Conservation (phyloP, 805 yeast genomes). For the Kregervanrija fluxuum region DNA sequence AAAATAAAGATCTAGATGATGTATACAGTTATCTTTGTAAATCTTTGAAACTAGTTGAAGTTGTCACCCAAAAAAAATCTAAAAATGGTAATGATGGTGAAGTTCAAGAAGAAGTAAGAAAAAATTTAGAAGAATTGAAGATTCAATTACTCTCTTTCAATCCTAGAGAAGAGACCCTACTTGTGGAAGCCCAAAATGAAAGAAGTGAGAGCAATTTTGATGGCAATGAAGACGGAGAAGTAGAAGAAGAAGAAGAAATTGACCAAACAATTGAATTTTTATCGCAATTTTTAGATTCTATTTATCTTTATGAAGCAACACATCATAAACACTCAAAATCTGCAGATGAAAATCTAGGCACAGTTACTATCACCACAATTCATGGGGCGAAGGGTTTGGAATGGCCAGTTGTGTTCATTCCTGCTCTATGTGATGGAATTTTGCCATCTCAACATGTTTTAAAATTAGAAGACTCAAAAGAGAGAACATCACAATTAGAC, state of each 20-base stretch:
- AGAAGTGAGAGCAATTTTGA: slow-evolving; percentile 2
- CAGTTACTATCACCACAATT: slow-evolving; percentile 58
- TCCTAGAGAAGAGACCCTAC: slow-evolving; percentile 17
- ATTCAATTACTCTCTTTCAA: slow-evolving; percentile 22
- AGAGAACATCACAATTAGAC: slow-evolving; percentile 29
- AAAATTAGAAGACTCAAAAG: slow-evolving; percentile 20
- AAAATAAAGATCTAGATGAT: slow-evolving; percentile 1
- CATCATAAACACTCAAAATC: slow-evolving; percentile 3
- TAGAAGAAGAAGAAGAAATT: slow-evolving; percentile 9
- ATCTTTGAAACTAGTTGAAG: slow-evolving; percentile 15
- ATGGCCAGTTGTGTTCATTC: slow-evolving; percentile 88
- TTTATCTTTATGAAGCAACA: slow-evolving; percentile 24
- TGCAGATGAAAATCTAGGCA: slow-evolving; percentile 9
- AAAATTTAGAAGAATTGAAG: slow-evolving; percentile 23
- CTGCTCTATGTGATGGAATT: slow-evolving; percentile 59
- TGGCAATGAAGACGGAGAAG: slow-evolving; percentile 15
- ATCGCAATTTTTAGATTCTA: slow-evolving; percentile 26
- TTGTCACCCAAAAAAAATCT: slow-evolving; percentile 12
- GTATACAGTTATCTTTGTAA: slow-evolving; percentile 18
- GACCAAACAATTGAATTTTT: slow-evolving; percentile 20
- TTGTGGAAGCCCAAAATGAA: slow-evolving; percentile 17
- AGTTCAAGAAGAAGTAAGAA: slow-evolving; percentile 14
- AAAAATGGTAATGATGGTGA: slow-evolving; percentile 16
- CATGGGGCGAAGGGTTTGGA: slow-evolving; percentile 93
- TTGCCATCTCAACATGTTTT: slow-evolving; percentile 53